Evolutionary conservation across 345 rosid species (phyloP), one percentile per base, ranked within the genome.

Genomic region (Syzygium aqueum): DNA sequence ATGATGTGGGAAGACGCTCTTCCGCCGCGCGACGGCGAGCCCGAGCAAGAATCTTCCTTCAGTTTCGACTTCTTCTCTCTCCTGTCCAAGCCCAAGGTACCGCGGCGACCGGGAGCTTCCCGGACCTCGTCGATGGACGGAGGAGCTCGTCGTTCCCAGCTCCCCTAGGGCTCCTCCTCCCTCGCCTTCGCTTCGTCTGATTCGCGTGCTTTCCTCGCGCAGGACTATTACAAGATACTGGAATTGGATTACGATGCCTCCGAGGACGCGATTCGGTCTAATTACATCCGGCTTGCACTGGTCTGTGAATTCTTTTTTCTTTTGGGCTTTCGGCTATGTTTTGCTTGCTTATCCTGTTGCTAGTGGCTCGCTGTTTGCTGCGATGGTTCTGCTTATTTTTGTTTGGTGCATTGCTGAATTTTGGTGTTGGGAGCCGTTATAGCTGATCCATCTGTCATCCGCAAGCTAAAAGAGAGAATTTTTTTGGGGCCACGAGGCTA

Each of bases 231-330:
- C 61, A 94, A 96, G 92, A 93, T 96, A 23, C 92, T 97, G 89
- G 98, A 96, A 89, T 93, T 96, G 87, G 96, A 90, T 85, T 91
- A 91, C 30, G 97, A 96, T 85, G 99, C 99, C 43, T 90, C 95
- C 9, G 99, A 97, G 37, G 99, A 97, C 16, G 95, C 88, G 19
- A 96, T 97, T 90, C 98, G 99, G 51, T 95, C 99, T 84, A 97
- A 95, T 88, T 97, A 92, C 89, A 97, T 97, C 87, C 97, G 98
- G 57, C 98, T 97, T 9, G 98, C 99, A 1, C 95, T 97, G 96
- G 99, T 97, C 85, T 61, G 92, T 88, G 23, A 28, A 25, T 14
- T 7, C 40, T 52, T 46, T 23, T 50, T 61, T 40, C 19, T 4
- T 5, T 27, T 17, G 86, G 33, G 77, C 21, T 4, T 30, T 53